Conservation (phyloP, 768 basidiomycete species). For the Hemileccinum rubropunctum region DNA sequence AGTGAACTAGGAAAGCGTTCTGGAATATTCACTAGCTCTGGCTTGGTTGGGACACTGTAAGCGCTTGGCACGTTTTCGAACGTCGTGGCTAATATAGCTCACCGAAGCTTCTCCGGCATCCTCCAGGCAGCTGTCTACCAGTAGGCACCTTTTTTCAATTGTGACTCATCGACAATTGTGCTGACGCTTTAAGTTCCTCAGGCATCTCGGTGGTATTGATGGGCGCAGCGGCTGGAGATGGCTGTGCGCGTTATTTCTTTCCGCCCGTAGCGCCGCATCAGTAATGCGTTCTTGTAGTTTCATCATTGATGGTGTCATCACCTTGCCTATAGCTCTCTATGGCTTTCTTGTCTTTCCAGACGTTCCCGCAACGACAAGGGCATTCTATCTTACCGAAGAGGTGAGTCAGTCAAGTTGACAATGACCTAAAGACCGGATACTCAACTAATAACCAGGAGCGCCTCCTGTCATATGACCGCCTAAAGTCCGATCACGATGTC, state of each 20-base stretch:
- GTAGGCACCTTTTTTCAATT: slow-evolving; percentile 29
- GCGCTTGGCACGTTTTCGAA: slow-evolving; percentile 4
- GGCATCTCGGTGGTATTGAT: slow-evolving; percentile 49
- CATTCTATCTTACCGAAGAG: slow-evolving; percentile 60
- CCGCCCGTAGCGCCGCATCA: background rate
- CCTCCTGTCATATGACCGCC: slow-evolving; percentile 47
- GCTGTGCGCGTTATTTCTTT: slow-evolving; percentile 39
- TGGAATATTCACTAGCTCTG: slow-evolving; percentile 68
- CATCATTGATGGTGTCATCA: slow-evolving; percentile 69
- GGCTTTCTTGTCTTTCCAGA: slow-evolving; percentile 75
- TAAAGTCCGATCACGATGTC: slow-evolving; percentile 41
- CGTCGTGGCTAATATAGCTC: background rate
- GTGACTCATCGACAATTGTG: background rate
- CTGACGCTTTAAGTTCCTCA: background rate
- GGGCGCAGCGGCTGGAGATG: slow-evolving; percentile 68
- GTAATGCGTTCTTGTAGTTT: slow-evolving; percentile 38
- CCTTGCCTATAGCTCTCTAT: slow-evolving; percentile 67
- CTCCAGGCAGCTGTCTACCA: slow-evolving; percentile 63
- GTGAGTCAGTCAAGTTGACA: slow-evolving; percentile 33
- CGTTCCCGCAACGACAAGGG: slow-evolving; percentile 59
- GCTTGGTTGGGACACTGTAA: slow-evolving; percentile 59
- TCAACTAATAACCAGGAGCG: slow-evolving; percentile 43
- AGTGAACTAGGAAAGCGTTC: slow-evolving; percentile 70
- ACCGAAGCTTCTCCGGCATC: slow-evolving; percentile 57
- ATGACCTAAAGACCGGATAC: background rate